Percentiles rank a stretch among this genome's conserved stretches.
These are phyloP conservation scores for Lactarius trivialis DNA, from an alignment of 768 basidiomycete genomes.

Conservation along the genomic window DNA sequence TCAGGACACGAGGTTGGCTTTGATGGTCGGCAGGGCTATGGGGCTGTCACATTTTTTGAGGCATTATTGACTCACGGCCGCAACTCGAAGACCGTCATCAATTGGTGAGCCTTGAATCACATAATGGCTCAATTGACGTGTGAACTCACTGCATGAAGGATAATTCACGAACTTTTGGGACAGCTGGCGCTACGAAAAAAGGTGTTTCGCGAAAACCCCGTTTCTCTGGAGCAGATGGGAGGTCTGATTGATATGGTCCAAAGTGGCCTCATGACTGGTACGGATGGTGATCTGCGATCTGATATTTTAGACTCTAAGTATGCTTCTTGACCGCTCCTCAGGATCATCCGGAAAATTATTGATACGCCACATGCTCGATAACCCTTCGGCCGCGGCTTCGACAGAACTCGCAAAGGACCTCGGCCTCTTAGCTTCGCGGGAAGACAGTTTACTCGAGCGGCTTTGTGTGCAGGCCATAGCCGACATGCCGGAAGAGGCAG, in stretches of 20 bases:
- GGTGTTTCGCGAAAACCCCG: conserved; percentile 50
- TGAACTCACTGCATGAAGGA: conserved; percentile 41
- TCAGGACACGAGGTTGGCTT: conserved; percentile 53
- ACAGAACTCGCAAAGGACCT: conserved; percentile 44
- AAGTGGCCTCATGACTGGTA: conserved; percentile 61
- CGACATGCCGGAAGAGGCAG: conserved; percentile 59
- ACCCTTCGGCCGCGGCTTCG: conserved; percentile 34
- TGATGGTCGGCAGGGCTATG: conserved; percentile 47
- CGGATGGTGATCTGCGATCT: conserved; percentile 9
- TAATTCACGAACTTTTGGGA: conserved; percentile 82
- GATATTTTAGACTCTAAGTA: not conserved
- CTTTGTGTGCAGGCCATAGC: conserved; percentile 62
- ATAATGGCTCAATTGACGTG: not conserved
- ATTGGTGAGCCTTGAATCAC: conserved; percentile 57
- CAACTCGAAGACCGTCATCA: conserved; percentile 66
- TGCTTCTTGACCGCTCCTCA: conserved; percentile 28
- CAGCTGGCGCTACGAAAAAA: conserved; percentile 57
- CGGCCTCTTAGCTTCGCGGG: conserved; percentile 38
- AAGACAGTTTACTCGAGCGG: conserved; percentile 37
- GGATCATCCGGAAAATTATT: conserved; percentile 75
- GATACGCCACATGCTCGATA: conserved; percentile 61
- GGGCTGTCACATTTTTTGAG: conserved; percentile 80
- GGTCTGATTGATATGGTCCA: conserved; percentile 74
- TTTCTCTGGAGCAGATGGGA: conserved; percentile 62
- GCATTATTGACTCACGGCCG: conserved; percentile 52